Percentiles rank a stretch among this genome's conserved stretches.
Evolutionary conservation across 257 asterid species (phyloP).

Genomic region (Fraxinus excelsior): DNA sequence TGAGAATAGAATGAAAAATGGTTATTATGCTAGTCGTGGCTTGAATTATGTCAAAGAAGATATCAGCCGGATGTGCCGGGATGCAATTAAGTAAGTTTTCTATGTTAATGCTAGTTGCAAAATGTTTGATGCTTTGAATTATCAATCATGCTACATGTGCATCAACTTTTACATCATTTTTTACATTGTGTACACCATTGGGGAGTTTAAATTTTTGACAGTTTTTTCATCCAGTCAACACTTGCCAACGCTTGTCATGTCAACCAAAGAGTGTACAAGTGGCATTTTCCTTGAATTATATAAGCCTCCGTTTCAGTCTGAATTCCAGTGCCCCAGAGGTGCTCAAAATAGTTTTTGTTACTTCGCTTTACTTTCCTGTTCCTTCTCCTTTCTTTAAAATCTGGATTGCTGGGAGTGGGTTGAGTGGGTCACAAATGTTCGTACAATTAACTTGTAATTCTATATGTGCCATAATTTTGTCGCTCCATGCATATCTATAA

Average conservation of each 20-base stretch:
- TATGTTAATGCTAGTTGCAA: conserved; percentile 15
- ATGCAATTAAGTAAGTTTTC: conserved; percentile 85
- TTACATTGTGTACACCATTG: too few relatives aligned
- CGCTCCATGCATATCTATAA: not conserved
- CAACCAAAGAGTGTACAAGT: too few relatives aligned
- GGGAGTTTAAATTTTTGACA: too few relatives aligned
- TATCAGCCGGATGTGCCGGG: conserved; percentile 86
- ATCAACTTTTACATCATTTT: too few relatives aligned
- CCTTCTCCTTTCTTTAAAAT: not conserved
- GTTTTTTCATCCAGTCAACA: too few relatives aligned
- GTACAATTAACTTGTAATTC: not conserved
- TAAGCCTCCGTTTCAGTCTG: not conserved
- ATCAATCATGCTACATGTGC: too few relatives aligned
- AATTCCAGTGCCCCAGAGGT: not conserved
- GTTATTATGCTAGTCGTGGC: conserved; percentile 85
- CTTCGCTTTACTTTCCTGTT: not conserved
- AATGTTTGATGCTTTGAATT: not conserved
- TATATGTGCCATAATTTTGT: not conserved
- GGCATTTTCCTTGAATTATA: not conserved
- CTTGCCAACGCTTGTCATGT: too few relatives aligned
- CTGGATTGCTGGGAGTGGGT: not conserved
- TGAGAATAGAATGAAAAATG: conserved; percentile 77
- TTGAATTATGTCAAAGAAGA: conserved; percentile 83
- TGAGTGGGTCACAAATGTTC: not conserved
- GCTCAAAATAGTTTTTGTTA: not conserved